A percentile compares a stretch with the other conserved stretches of the same genome.
Evolutionary conservation across 2,329 filamentous ascomycete genomes (phyloP).

Genomic region (Neopestalotiopsis rosae): DNA sequence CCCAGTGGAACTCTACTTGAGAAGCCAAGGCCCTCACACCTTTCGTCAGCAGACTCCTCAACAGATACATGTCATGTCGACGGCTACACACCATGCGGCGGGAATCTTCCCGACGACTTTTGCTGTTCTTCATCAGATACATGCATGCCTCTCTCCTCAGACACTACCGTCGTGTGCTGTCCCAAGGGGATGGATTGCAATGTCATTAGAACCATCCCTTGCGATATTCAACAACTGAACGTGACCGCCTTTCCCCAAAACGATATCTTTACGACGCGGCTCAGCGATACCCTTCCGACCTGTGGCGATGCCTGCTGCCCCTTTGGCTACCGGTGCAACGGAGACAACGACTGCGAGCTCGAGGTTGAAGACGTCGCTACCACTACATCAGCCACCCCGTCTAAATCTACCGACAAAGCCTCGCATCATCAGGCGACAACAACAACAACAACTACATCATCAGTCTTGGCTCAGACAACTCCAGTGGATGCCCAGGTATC

Average conservation of each 20-base stretch:
- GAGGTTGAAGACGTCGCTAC: neutral
- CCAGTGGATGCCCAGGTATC: neutral
- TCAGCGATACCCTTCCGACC: conserved; percentile 13
- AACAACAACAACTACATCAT: neutral
- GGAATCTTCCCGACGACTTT: conserved; percentile 23
- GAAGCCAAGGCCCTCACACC: too few species aligned
- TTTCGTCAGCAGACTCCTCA: neutral
- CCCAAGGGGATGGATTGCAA: conserved; percentile 19
- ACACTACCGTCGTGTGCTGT: conserved; percentile 28
- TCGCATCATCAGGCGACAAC: neutral
- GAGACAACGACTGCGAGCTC: neutral
- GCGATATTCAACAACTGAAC: conserved; percentile 23
- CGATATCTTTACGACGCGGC: conserved; percentile 22
- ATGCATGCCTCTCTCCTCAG: conserved; percentile 21
- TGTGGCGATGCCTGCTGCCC: conserved; percentile 27
- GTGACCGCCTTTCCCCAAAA: conserved; percentile 19
- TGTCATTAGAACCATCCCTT: conserved; percentile 23
- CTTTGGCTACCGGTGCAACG: conserved; percentile 24
- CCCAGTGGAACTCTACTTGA: neutral
- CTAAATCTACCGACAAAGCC: neutral
- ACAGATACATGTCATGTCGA: conserved; percentile 10
- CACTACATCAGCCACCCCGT: neutral
- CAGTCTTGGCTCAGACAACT: neutral
- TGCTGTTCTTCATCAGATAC: conserved; percentile 21
- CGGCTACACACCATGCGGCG: conserved; percentile 22